Evolutionary conservation across 2,329 filamentous ascomycete genomes (phyloP).

Genomic region (Fusarium sacchari): DNA sequence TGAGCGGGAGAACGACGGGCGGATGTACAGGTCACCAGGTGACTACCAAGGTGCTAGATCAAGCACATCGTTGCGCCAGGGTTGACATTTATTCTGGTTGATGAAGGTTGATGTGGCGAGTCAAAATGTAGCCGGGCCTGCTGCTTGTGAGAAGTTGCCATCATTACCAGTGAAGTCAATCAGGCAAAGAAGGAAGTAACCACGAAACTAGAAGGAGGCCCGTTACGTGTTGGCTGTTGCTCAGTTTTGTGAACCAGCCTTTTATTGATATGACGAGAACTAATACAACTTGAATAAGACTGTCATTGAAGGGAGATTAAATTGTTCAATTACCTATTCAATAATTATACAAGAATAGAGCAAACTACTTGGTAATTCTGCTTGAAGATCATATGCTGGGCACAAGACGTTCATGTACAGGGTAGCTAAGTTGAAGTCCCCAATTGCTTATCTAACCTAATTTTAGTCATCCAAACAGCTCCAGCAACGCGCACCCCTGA

Average conservation of each 20-base stretch:
- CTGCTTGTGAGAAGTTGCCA: no score
- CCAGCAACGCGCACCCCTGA: constrained; percentile 38
- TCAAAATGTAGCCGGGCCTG: not conserved
- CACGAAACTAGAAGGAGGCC: no score
- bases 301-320: no score
- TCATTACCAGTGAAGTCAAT: no score
- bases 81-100: not conserved
- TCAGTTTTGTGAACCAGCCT: not conserved
- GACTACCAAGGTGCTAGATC: not conserved
- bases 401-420: no score
- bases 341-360: no score
- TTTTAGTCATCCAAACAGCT: constrained; percentile 31
- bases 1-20: not conserved
- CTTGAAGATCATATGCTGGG: no score
- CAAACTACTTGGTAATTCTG: no score
- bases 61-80: not conserved
- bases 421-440: no score
- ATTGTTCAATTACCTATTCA: no score
- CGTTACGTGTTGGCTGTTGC: no score
- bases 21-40: not conserved
- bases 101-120: not conserved
- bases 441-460: constrained; percentile 22
- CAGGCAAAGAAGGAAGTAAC: no score
- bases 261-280: not conserved
- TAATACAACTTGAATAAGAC: not conserved